These are phyloP conservation scores for Fistulifera pelliculosa DNA, from an alignment of 108 stramenopile genomes.

Conservation along the genomic window DNA sequence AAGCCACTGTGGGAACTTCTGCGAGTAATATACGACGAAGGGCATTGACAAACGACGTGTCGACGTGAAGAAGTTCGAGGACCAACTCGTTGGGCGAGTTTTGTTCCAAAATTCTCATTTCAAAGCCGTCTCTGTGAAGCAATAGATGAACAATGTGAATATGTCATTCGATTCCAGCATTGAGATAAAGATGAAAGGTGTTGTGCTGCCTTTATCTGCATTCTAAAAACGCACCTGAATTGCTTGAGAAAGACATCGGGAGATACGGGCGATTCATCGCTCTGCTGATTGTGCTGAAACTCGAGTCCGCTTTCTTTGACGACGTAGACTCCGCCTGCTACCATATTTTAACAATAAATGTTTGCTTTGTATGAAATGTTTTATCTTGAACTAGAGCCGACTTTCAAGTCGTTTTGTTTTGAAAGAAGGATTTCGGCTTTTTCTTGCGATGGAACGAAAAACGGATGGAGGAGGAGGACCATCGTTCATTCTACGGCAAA, in stretches of 20 bases:
- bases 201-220: too few relatives aligned
- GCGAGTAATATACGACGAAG: conserved; percentile 91
- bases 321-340: conserved; percentile 33
- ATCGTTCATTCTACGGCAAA: too few relatives aligned
- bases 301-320: conserved; percentile 63
- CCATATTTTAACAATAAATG: conserved; percentile 3
- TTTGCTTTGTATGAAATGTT: too few relatives aligned
- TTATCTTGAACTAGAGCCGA: too few relatives aligned
- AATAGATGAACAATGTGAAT: background rate
- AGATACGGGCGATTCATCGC: conserved; percentile 18
- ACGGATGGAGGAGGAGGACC: too few relatives aligned
- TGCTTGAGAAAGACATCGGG: conserved; percentile 49
- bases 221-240: conserved; percentile 30
- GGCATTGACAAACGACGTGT: conserved; percentile 91
- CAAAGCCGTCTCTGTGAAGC: conserved; percentile 30
- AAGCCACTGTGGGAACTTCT: conserved; percentile 89
- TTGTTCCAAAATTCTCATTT: conserved; percentile 48
- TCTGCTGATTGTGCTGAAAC: conserved; percentile 39
- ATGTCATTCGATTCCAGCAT: conserved; percentile 1
- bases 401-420: too few relatives aligned
- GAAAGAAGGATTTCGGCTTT: too few relatives aligned
- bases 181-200: background rate
- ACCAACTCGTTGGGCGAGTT: conserved; percentile 56
- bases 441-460: too few relatives aligned
- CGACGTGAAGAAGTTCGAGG: conserved; percentile 86